Base-by-base conservation (phyloP, 78 protist genomes). In the Dictyostelium capitatum region DNA sequence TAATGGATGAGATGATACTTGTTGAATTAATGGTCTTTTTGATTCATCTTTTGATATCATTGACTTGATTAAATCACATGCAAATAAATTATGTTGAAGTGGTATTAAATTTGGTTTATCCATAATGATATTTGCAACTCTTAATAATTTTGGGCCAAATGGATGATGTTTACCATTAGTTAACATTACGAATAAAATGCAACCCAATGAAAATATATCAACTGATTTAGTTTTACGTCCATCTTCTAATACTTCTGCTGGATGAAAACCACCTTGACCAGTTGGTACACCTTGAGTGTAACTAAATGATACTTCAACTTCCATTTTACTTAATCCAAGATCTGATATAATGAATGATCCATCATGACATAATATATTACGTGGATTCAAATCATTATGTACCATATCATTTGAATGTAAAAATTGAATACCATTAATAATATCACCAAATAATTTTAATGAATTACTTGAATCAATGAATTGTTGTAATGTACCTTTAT, bases 201-300 rank as follows among this genome's bases (percentile, higher is more conserved):
- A 85, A 43, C 92, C 92, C 23, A 85, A 69, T 28, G 92, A 85
- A 37, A 85, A 85, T 20, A 85, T 73, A 64, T 85, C 92, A 20
- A 85, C 57, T 8, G 92, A 56, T 14, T 77, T 85, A 4, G 92
- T 85, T 47, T 75, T 85, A 9, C 92, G 51, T 48, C 75, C 43
- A n/a, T 51, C 51, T 12, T 57, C 46, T 48, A 85, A 30, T 12
- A 75, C 79, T 59, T 85, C 92, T 11, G 77, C 53, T 41, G 92
- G 92, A 62, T 85, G 92, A 64, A 37, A 85, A 46, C 92, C 92
- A 6, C 65, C 83, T 14, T 73, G 82, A 23, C 92, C 92, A 12
- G 92, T 69, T 43, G 92, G 92, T 30, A 81, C 23, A 59, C 75
- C 70, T 10, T 0, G 25, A 6, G 92, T 62, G 28, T 43, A 75